phyloP scores from a whole-genome alignment of 2,329 filamentous ascomycete genomes.

The Camillea tinctor region DNA sequence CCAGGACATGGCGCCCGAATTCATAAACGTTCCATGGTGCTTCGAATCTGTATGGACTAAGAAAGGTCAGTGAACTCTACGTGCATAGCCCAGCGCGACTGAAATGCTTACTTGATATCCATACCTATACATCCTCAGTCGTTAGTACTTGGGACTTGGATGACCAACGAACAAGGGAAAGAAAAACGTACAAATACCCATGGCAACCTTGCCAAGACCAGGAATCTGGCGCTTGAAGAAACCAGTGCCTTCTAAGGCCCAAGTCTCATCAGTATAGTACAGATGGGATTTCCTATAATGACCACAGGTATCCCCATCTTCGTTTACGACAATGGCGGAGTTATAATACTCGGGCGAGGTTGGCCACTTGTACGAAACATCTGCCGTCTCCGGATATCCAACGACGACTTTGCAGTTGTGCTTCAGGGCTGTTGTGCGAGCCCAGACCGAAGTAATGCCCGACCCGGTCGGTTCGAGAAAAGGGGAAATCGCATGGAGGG shows the following conservation, averaged over 20 bases:
- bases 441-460: conserved; percentile 72
- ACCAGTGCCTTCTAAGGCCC: conserved; percentile 57
- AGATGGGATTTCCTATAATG: conserved; percentile 62
- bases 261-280: conserved; percentile 60
- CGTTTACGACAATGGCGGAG: conserved; percentile 52
- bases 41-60: conserved; percentile 50
- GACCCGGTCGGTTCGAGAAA: conserved; percentile 65
- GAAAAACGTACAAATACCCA: conserved; percentile 56
- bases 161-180: conserved; percentile 2
- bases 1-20: conserved; percentile 57
- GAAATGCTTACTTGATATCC: conserved; percentile 56
- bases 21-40: conserved; percentile 49
- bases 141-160: conserved; percentile 10
- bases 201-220: conserved; percentile 49
- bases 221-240: conserved; percentile 48
- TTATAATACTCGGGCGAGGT: conserved; percentile 43
- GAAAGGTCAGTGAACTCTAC: conserved; percentile 18
- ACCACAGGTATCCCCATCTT: conserved; percentile 57
- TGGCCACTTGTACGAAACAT: conserved; percentile 50
- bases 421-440: conserved; percentile 62
- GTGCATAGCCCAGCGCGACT: conserved; percentile 13
- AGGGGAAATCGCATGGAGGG: conserved; percentile 63
- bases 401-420: conserved; percentile 66
- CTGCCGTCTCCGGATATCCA: conserved; percentile 72
- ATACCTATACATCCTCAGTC: conserved; percentile 39